Base-by-base conservation (phyloP, 1,284 basidiomycete genomes). In the Cryptococcus sp. region DNA sequence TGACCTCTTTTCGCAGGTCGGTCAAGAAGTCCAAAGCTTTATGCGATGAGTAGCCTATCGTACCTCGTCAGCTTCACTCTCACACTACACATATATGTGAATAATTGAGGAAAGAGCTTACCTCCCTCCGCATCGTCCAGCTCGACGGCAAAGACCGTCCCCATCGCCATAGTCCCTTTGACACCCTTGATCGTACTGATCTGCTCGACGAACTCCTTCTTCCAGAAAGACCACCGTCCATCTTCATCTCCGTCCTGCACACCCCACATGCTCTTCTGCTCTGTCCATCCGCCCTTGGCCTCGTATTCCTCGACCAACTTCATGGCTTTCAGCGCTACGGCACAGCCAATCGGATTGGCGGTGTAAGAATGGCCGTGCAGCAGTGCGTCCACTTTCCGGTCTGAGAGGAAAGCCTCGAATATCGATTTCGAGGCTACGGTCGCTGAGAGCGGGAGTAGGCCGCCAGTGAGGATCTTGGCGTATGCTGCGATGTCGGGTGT, bases 291-390 rank as follows among this genome's bases (percentile, higher is more conserved):
- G 57, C 83, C 83, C 35, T 64, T 53, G 31, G 73, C 72, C 20
- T 88, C 72, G 57, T 80, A 81, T 19, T 84, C 84, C 35, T 76
- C 72, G 25, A 95, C 80, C 59, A 89, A 80, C 19, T 84, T 79
- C 47, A 98, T 81, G 11, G 93, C 86, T 75, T 88, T 86, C 65
- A 88, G 87, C 1, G 95, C 94, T 2, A 97, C 91, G 53, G 90
- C 87, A 75, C 95, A 98, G 0, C 93, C 95, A 41, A 95, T 82
- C 0, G 93, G 86, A 71, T 95, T 90, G 4, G 93, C 93, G 1
- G 91, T 93, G 77, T 99, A 99, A 59, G 89, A 92, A 76, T 99
- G 95, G 0, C 95, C 95, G 65, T 99, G 95, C 4, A 98, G 80
- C 7, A 99, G 80, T 13, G 95, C 93, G 62, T 91, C 86, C 19